phyloP scores from a whole-genome alignment of 1,284 basidiomycete species.

The Golubevia sp. region DNA sequence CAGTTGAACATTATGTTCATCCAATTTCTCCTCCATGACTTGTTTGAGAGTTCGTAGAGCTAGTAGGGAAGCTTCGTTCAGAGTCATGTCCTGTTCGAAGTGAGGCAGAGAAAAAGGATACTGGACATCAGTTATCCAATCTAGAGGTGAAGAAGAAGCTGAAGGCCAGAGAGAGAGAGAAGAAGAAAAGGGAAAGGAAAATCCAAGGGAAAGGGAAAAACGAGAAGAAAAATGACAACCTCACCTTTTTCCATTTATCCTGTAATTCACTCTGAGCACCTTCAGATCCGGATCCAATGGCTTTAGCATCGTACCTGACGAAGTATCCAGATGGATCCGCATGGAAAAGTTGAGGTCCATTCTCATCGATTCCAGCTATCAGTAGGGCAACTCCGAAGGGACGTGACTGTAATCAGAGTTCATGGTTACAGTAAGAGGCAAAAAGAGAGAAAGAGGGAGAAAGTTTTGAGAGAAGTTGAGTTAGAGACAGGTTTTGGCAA shows the following conservation, averaged over 20 bases:
- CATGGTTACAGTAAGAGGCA: not conserved
- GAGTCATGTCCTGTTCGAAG: constrained; percentile 79
- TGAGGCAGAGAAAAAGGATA: not conserved
- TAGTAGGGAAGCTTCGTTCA: constrained; percentile 83
- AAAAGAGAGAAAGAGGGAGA: too few species aligned
- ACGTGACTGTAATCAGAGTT: constrained; percentile 76
- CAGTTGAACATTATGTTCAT: constrained; percentile 96
- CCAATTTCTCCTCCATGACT: constrained; percentile 99
- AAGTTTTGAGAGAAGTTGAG: too few species aligned
- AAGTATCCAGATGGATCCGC: constrained; percentile 99
- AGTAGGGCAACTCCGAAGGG: constrained; percentile 97
- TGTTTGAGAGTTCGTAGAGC: constrained; percentile 92
- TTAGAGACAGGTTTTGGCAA: not conserved
- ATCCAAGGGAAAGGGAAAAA: not conserved
- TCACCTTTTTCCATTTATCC: constrained; percentile 93
- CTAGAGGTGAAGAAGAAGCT: too few species aligned
- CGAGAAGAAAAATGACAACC: constrained; percentile 18
- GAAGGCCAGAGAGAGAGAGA: too few species aligned
- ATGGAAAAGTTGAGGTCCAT: constrained; percentile 88
- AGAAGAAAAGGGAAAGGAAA: constrained; percentile 1
- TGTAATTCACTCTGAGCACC: constrained; percentile 96
- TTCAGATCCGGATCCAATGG: constrained; percentile 96
- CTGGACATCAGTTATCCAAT: not conserved
- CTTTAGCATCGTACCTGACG: constrained; percentile 95
- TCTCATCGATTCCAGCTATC: constrained; percentile 94